These are phyloP conservation scores for Yamadazyma atmosphaerica DNA, from an alignment of 1,139 yeast genomes.

Conservation along the genomic window DNA sequence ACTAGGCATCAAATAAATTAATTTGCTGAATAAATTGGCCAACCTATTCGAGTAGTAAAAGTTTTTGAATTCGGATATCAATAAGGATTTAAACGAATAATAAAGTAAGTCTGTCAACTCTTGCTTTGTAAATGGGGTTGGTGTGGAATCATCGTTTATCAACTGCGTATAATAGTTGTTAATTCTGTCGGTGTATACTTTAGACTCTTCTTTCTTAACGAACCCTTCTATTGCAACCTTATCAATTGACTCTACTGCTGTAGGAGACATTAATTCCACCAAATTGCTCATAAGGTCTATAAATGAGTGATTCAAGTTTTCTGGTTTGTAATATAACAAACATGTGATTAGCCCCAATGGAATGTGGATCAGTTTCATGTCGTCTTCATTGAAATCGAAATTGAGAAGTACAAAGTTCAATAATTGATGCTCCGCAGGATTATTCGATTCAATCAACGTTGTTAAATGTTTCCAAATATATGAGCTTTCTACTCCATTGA, in stretches of 20 bases:
- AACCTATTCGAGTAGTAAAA: slow-evolving; percentile 25
- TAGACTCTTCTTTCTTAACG: too few relatives aligned
- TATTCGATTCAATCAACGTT: not conserved
- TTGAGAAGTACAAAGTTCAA: slow-evolving; percentile 58
- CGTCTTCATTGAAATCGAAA: slow-evolving; percentile 82
- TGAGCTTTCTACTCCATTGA: slow-evolving; percentile 81
- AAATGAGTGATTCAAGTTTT: slow-evolving; percentile 7
- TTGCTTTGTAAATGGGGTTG: slow-evolving; percentile 43
- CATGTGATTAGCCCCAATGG: slow-evolving; percentile 65
- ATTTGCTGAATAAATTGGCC: slow-evolving; percentile 39
- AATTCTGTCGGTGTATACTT: slow-evolving; percentile 17
- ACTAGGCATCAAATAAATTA: slow-evolving; percentile 26
- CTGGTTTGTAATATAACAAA: slow-evolving; percentile 15
- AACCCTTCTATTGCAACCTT: slow-evolving; percentile 17
- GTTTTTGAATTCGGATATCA: slow-evolving; percentile 24
- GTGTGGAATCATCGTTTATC: slow-evolving; percentile 19
- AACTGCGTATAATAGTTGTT: slow-evolving; percentile 16
- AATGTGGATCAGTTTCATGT: slow-evolving; percentile 72
- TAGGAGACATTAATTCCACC: slow-evolving; percentile 54
- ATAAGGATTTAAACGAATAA: slow-evolving; percentile 31
- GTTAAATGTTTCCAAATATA: slow-evolving; percentile 56
- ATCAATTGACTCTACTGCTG: slow-evolving; percentile 47
- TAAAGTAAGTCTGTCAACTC: slow-evolving; percentile 46
- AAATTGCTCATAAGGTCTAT: slow-evolving; percentile 16
- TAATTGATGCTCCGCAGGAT: slow-evolving; percentile 34